Conservation (phyloP, 495 filamentous ascomycete genomes). For the Penicillium arizonense region DNA sequence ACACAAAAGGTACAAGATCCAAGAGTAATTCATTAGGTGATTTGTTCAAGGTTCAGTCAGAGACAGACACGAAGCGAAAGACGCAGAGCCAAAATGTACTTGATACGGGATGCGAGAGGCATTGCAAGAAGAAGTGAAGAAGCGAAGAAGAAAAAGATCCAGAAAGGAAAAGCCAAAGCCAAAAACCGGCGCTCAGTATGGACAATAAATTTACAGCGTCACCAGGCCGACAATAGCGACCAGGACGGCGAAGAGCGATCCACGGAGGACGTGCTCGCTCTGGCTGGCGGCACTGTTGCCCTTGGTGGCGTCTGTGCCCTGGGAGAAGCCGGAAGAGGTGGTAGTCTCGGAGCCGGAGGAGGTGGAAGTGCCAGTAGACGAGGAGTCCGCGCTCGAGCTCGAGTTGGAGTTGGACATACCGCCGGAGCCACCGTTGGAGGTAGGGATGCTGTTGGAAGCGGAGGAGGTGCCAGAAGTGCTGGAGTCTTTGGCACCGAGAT, state of each 20-base stretch:
- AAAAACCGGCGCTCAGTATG: constrained; percentile 5
- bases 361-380: constrained; percentile 8
- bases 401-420: constrained; percentile 19
- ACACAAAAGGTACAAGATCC: background rate
- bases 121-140: constrained; percentile 5
- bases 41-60: constrained; percentile 14
- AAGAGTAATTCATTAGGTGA: constrained; percentile 7
- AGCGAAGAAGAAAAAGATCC: background rate
- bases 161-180: constrained; percentile 1
- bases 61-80: constrained; percentile 16
- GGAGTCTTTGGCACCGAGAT: constrained; percentile 31
- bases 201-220: constrained; percentile 42
- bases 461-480: constrained; percentile 16
- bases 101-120: constrained; percentile 8
- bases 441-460: constrained; percentile 34
- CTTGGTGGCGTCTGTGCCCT: constrained; percentile 18
- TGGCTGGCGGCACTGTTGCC: constrained; percentile 35
- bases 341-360: constrained; percentile 13
- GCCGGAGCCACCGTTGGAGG: constrained; percentile 33
- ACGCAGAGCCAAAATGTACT: constrained; percentile 18
- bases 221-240: constrained; percentile 55
- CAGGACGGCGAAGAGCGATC: constrained; percentile 56
- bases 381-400: constrained; percentile 20
- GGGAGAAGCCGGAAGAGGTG: constrained; percentile 23
- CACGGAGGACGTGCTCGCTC: constrained; percentile 45